Evolutionary conservation across 768 basidiomycete species (phyloP), one percentile per base, ranked within the genome.

Genomic region (Naematelia encephala): DNA sequence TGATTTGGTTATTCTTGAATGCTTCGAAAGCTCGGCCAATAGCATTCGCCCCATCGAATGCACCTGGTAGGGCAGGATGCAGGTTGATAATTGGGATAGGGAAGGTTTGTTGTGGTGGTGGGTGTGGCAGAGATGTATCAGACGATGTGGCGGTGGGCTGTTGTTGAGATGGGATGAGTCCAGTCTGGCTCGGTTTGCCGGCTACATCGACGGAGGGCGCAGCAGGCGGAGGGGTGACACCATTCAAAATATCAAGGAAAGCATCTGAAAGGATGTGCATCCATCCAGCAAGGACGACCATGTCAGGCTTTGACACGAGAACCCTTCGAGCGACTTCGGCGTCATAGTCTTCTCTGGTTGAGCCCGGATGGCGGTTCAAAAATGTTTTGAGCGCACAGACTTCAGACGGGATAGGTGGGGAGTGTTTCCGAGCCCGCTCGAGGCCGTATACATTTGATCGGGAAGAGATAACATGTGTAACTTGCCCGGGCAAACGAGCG

Each of bases 261-360:
- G 79, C 80, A 53, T 89, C 86, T 57, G 87, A 85, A 59, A 97
- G 82, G 68, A 98, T 90, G 70, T 98, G 93, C 94, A 99, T 97
- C 90, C 91, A 99, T 0, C 96, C 96, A 0, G 94, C 96, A n/a
- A 98, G 82, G 5, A 98, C 89, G 49, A 98, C 84, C 23, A 94
- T 75, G 77, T 97, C 90, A 0, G 94, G 94, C 28, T 58, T 57
- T n/a, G 80, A 83, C 23, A 78, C 72, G 4, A 88, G 69, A 2
- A 91, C 85, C 53, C 85, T 82, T 28, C 82, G 78, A 5, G 90
- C 90, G 1, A 93, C 82, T 71, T 90, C 88, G 1, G 80, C 78
- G 71, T 94, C 94, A 78, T 96, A 97, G 72, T 94, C 89, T 47
- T 83, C 80, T 19, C 94, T 81, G 3, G 89, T 88, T 64, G 84